Evolutionary conservation across 805 yeast species (phyloP).

Genomic region (Pichia nakasei): DNA sequence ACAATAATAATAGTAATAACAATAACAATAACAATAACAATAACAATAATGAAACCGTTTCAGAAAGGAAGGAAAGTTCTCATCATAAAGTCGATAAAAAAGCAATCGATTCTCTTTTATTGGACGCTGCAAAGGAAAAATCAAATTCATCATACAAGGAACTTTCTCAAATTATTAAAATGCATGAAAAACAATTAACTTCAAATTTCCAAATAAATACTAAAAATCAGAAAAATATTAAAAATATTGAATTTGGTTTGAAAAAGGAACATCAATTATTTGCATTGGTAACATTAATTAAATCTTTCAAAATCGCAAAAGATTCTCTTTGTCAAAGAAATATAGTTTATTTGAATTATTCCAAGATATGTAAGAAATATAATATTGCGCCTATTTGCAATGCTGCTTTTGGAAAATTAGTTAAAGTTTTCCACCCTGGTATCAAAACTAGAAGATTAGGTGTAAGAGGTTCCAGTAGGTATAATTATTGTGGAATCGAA

Average conservation of each 20-base stretch:
- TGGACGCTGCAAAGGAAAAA: too few relatives aligned
- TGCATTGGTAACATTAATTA: constrained; percentile 74
- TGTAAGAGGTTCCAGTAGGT: constrained; percentile 70
- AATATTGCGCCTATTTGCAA: constrained; percentile 56
- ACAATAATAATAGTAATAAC: too few relatives aligned
- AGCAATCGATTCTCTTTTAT: too few relatives aligned
- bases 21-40: too few relatives aligned
- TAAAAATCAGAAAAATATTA: constrained; percentile 12
- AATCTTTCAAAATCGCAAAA: constrained; percentile 44
- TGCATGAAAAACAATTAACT: neutral
- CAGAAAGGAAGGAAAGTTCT: too few relatives aligned
- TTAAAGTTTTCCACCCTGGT: constrained; percentile 54
- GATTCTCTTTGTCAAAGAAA: constrained; percentile 56
- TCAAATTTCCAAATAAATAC: neutral
- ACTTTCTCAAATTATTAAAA: too few relatives aligned
- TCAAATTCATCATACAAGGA: too few relatives aligned
- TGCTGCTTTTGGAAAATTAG: constrained; percentile 72
- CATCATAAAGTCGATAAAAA: too few relatives aligned
- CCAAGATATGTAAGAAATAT: constrained; percentile 44
- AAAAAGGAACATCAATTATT: constrained; percentile 68
- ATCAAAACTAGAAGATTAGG: constrained; percentile 74
- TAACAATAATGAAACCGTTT: too few relatives aligned
- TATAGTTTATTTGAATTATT: constrained; percentile 60
- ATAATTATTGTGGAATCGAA: constrained; percentile 76
- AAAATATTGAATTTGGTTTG: constrained; percentile 17